Conservation (phyloP, 768 basidiomycete genomes). For the Peribolospora kevripleyi region DNA sequence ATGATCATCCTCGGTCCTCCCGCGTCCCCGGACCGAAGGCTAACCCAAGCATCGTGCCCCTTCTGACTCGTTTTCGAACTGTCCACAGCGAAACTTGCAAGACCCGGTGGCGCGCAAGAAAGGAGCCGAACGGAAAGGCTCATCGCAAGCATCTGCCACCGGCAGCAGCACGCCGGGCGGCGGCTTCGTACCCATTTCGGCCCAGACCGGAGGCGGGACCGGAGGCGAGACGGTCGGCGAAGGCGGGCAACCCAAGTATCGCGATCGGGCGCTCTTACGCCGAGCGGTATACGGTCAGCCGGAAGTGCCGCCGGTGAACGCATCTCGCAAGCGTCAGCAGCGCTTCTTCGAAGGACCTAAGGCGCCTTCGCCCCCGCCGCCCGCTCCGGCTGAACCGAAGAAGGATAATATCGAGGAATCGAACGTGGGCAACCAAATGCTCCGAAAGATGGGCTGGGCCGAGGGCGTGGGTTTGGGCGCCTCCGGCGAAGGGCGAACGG, state of each 20-base stretch:
- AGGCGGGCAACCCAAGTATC: conserved; percentile 44
- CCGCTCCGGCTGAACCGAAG: conserved; percentile 36
- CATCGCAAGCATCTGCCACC: conserved; percentile 22
- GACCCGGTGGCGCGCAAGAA: conserved; percentile 24
- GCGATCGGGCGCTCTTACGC: conserved; percentile 82
- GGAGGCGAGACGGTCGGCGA: conserved; percentile 13
- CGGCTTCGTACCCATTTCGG: too few species aligned
- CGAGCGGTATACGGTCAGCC: conserved; percentile 79
- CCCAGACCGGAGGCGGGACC: conserved; percentile 18
- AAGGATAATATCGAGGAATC: conserved; percentile 54
- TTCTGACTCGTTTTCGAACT: conserved; percentile 13
- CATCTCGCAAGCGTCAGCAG: too few species aligned
- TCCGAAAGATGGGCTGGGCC: conserved; percentile 97
- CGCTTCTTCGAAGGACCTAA: conserved; percentile 19
- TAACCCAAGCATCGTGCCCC: background rate
- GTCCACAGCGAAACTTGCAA: conserved; percentile 54
- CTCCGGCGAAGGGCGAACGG: conserved; percentile 57
- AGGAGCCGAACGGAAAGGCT: conserved; percentile 41
- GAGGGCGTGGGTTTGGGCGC: conserved; percentile 68
- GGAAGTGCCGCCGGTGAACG: conserved; percentile 43
- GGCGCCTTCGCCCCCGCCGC: conserved; percentile 29
- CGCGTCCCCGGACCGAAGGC: background rate
- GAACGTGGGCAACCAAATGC: conserved; percentile 73
- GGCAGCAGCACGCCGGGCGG: conserved; percentile 1
- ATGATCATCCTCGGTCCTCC: background rate